Evolutionary conservation across 2,329 filamentous ascomycete genomes (phyloP).

Genomic region (Apiospora kogelbergensis): DNA sequence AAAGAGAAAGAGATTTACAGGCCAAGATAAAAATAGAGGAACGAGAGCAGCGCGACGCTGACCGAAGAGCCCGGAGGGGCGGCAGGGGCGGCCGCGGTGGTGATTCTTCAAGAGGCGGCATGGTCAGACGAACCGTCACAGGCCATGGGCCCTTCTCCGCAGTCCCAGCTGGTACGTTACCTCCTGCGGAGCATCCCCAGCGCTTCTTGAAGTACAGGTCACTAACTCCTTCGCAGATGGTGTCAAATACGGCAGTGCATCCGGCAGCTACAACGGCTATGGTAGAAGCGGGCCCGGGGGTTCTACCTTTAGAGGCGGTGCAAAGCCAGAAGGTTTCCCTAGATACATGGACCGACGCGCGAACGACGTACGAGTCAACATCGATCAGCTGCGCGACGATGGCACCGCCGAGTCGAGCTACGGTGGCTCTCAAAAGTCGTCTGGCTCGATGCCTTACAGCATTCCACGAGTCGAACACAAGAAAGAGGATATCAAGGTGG

Average conservation of each 20-base stretch:
- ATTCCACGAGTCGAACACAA: slow-evolving; percentile 56
- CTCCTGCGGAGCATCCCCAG: neutral
- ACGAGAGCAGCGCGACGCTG: slow-evolving; percentile 30
- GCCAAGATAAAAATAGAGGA: slow-evolving; percentile 33
- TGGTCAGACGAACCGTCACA: slow-evolving; percentile 29
- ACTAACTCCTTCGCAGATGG: slow-evolving; percentile 26
- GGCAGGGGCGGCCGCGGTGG: slow-evolving; percentile 35
- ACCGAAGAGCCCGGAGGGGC: slow-evolving; percentile 35
- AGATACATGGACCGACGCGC: slow-evolving; percentile 43
- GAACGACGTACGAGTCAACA: slow-evolving; percentile 53
- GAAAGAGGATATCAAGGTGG: slow-evolving; percentile 52
- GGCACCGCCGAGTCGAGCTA: slow-evolving; percentile 37
- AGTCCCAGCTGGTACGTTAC: slow-evolving; percentile 25
- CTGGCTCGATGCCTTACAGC: slow-evolving; percentile 50
- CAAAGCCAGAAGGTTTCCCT: slow-evolving; percentile 35
- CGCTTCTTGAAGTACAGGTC: neutral
- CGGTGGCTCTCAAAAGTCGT: slow-evolving; percentile 25
- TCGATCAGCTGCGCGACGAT: slow-evolving; percentile 52
- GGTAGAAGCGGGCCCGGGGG: slow-evolving; percentile 21
- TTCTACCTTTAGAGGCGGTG: slow-evolving; percentile 18
- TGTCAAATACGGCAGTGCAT: slow-evolving; percentile 17
- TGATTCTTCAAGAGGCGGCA: slow-evolving; percentile 27
- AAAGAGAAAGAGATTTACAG: slow-evolving; percentile 27
- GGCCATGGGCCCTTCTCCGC: slow-evolving; percentile 37
- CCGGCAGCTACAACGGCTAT: slow-evolving; percentile 19